Base-by-base conservation (phyloP, 75 land plant genomes). In the Selaginella tamariscina region DNA sequence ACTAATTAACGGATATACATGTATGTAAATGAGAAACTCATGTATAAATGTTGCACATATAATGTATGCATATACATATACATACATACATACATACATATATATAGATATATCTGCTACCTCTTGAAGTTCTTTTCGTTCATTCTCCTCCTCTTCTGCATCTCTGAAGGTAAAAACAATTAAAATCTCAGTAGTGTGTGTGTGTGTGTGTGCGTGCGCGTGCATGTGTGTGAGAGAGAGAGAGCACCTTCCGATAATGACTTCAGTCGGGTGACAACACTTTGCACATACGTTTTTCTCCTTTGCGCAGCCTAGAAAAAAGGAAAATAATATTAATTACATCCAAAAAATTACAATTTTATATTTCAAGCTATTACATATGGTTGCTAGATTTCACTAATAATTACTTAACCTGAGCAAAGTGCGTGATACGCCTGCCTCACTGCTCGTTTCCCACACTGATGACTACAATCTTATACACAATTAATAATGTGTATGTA, bases 381-480 rank as follows among this genome's bases (percentile, higher is more conserved):
- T n/a, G n/a, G n/a, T n/a, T n/a, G n/a, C n/a, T n/a, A n/a, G n/a
- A n/a, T n/a, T n/a, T n/a, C n/a, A n/a, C n/a, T n/a, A 49, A 49
- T 5, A 39, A 59, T 23, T 2, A 59, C 21, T 2, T 8, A 26
- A 59, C 62, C 62, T 59, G 62, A 21, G 26, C 62, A 59, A 59
- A 59, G 8, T 5, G 5, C 21, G 26, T 59, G 62, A 59, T 59
- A 59, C 8, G 62, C 62, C 8, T 59, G 24, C 18, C 62, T 8
- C 2, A 59, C 21, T 59, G n/a, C 26, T 23, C 62, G 62, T 23
- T 59, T 59, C 62, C 62, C 62, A 59, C 62, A 59, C 23, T 59
- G 62, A 2, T 59, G 23, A n/a, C 62, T 59, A 21, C 23, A 9
- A 39, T 39, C 15, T 15, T 39, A n/a, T n/a, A n/a, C n/a, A n/a